These are phyloP conservation scores for Phaeosphaeria sp. DNA, from an alignment of 2,329 filamentous ascomycete species.

Conservation along the genomic window DNA sequence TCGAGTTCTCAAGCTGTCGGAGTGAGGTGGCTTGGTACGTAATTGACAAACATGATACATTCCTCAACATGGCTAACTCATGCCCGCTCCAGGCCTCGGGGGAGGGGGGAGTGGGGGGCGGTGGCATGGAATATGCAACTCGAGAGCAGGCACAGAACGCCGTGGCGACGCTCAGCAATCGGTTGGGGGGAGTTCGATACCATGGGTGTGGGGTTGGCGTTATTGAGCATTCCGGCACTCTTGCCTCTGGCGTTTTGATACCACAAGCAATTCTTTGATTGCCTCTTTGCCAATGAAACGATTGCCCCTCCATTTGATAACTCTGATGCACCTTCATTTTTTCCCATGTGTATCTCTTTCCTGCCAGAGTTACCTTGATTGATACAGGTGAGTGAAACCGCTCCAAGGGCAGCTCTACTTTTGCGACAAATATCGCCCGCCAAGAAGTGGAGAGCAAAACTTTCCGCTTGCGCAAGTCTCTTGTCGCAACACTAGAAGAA, in stretches of 20 bases:
- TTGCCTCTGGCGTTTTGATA: neutral
- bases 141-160: conserved; percentile 98
- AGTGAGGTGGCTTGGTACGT: neutral
- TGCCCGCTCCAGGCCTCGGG: neutral
- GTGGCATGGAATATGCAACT: conserved; percentile 99
- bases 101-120: conserved; percentile 99
- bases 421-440: neutral
- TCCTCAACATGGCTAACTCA: neutral
- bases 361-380: neutral
- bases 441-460: neutral
- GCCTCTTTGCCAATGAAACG: neutral
- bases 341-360: neutral
- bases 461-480: neutral
- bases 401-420: neutral
- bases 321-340: neutral
- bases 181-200: conserved; percentile 2
- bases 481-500: neutral
- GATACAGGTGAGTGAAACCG: neutral
- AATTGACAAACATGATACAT: too few species aligned
- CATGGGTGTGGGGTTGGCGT: conserved; percentile 1
- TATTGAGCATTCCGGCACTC: neutral
- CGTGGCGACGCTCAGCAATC: conserved; percentile 95
- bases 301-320: neutral
- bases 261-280: neutral
- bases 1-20: neutral